Evolutionary conservation across 164 flowering plant genomes (phyloP).

Genomic region (Nymphaea colorata): DNA sequence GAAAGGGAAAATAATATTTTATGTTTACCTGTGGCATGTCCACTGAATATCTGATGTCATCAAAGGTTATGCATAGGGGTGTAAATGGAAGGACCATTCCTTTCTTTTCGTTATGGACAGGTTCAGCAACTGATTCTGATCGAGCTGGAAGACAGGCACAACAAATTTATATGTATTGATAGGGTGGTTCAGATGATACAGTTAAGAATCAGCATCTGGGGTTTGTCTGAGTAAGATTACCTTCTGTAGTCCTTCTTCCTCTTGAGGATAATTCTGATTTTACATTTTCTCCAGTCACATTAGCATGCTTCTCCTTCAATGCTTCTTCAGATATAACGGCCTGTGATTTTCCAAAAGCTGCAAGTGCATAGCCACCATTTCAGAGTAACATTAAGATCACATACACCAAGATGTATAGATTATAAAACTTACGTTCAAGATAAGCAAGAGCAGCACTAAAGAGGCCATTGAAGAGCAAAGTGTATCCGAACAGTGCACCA

Average conservation of each 20-base stretch:
- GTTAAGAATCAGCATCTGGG: no score
- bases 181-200: no score
- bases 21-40: slow-evolving; percentile 46
- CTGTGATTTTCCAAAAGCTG: slow-evolving; percentile 9
- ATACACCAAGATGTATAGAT: background rate
- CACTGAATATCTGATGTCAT: slow-evolving; percentile 32
- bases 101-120: slow-evolving; percentile 13
- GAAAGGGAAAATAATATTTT: background rate
- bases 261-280: slow-evolving; percentile 6
- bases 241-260: background rate
- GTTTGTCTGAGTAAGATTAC: background rate
- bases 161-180: no score
- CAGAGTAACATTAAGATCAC: background rate
- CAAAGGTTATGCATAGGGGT: slow-evolving; percentile 39
- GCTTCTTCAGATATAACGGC: slow-evolving; percentile 10
- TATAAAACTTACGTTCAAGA: slow-evolving; percentile 12
- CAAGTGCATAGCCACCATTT: background rate
- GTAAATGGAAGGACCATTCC: slow-evolving; percentile 55
- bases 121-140: background rate
- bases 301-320: slow-evolving; percentile 9
- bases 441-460: slow-evolving; percentile 9
- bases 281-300: slow-evolving; percentile 7
- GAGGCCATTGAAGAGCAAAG: slow-evolving; percentile 10
- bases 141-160: background rate
- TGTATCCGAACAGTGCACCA: slow-evolving; percentile 13